Evolutionary conservation across 352 stramenopile species (phyloP).

Genomic region (Aphanomyces invadans): DNA sequence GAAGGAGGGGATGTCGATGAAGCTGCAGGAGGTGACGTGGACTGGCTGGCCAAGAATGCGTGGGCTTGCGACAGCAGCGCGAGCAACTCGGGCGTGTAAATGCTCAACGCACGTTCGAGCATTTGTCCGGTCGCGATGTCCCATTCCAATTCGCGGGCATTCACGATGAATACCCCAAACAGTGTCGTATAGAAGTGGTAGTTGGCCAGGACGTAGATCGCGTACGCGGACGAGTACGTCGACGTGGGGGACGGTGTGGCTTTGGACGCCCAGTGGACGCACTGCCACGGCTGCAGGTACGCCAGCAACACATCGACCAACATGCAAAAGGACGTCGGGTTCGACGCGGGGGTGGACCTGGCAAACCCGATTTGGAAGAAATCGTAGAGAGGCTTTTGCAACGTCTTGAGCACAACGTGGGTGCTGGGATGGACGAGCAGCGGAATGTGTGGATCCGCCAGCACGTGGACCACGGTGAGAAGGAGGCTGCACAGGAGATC

Average conservation of each 20-base stretch:
- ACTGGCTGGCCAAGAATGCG: neutral
- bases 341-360: conserved; percentile 63
- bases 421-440: conserved; percentile 18
- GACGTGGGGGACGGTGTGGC: neutral
- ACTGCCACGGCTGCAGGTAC: conserved; percentile 81
- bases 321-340: conserved; percentile 66
- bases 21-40: neutral
- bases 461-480: conserved; percentile 72
- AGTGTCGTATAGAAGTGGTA: conserved; percentile 85
- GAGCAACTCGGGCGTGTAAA: conserved; percentile 65
- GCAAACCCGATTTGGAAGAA: conserved; percentile 82
- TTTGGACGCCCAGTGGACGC: conserved; percentile 41
- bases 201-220: conserved; percentile 78
- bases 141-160: conserved; percentile 78
- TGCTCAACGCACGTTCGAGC: conserved; percentile 57
- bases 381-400: conserved; percentile 53
- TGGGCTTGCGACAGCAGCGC: conserved; percentile 34
- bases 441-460: conserved; percentile 47
- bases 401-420: conserved; percentile 14
- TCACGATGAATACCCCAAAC: conserved; percentile 68
- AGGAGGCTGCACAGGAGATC: conserved; percentile 73
- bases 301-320: conserved; percentile 82
- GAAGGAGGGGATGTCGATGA: too few relatives aligned
- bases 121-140: conserved; percentile 47
- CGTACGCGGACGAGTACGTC: conserved; percentile 51